A percentile compares a stretch with the other conserved stretches of the same genome.
These are phyloP conservation scores for Exserohilum rostratum DNA, from an alignment of 2,329 filamentous ascomycete species.

Conservation along the genomic window DNA sequence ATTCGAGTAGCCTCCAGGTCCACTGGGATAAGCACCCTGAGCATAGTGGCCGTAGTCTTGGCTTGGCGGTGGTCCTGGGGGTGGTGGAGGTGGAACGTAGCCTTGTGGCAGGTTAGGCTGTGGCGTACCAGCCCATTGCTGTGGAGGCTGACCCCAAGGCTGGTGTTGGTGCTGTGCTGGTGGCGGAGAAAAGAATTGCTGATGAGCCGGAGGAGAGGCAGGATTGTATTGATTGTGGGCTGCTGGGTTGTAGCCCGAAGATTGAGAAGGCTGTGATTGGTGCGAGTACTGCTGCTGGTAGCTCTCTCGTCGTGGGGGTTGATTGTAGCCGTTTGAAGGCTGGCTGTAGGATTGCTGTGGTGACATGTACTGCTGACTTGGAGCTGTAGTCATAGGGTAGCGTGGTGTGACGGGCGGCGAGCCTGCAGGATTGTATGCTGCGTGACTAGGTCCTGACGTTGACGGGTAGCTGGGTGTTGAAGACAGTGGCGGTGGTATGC, in stretches of 20 bases:
- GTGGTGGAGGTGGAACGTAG: conserved; percentile 71
- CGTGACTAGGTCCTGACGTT: conserved; percentile 35
- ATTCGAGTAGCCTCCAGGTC: conserved; percentile 48
- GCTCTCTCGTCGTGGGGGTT: conserved; percentile 42
- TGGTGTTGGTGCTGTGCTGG: conserved; percentile 57
- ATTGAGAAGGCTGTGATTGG: conserved; percentile 28
- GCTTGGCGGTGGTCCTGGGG: conserved; percentile 66
- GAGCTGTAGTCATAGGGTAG: conserved; percentile 48
- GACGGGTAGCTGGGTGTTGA: conserved; percentile 44
- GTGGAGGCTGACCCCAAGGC: conserved; percentile 57
- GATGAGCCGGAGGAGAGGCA: conserved; percentile 62
- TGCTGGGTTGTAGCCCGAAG: conserved; percentile 54
- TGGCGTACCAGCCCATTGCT: conserved; percentile 62
- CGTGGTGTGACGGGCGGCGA: conserved; percentile 56
- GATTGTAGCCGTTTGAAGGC: conserved; percentile 35
- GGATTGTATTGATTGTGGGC: conserved; percentile 50
- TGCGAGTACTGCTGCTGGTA: conserved; percentile 34
- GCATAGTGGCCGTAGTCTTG: conserved; percentile 60
- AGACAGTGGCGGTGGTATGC: conserved; percentile 51
- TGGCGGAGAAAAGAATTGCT: conserved; percentile 60
- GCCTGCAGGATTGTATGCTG: conserved; percentile 59
- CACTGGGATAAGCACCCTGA: conserved; percentile 61
- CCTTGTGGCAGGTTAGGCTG: conserved; percentile 62
- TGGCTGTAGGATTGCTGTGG: conserved; percentile 36
- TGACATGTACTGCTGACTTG: conserved; percentile 42